Percentiles rank a stretch among this genome's conserved stretches.
Conservation (phyloP, 345 rosid genomes). For the Nephelium lappaceum region DNA sequence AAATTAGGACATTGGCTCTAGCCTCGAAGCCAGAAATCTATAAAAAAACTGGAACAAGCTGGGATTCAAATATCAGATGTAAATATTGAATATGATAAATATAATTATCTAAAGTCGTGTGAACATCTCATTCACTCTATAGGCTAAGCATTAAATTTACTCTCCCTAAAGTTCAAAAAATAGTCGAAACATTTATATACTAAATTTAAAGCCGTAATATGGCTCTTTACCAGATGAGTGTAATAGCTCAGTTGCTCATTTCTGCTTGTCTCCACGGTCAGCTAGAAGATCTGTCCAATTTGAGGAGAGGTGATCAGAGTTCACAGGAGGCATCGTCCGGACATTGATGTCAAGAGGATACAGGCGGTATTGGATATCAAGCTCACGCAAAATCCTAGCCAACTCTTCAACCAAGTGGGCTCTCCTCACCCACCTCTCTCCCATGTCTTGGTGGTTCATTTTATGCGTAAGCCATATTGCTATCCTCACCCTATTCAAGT, state of each 20-base stretch:
- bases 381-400: conserved; percentile 63
- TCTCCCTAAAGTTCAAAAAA: not conserved
- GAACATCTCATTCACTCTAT: not conserved
- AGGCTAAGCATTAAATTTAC: not conserved
- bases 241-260: not conserved
- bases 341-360: conserved; percentile 67
- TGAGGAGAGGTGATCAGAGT: conserved; percentile 38
- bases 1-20: too few relatives aligned
- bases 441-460: conserved; percentile 87
- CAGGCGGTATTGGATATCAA: conserved; percentile 70
- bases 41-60: not conserved
- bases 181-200: too few relatives aligned
- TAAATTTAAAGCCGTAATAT: not conserved
- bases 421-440: conserved; percentile 65
- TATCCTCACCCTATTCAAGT: conserved; percentile 55
- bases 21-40: too few relatives aligned
- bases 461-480: conserved; percentile 72
- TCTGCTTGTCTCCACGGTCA: not conserved
- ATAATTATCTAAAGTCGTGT: not conserved
- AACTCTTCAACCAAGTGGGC: conserved; percentile 69
- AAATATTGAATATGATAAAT: not conserved
- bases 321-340: conserved; percentile 46
- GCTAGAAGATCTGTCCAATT: conserved; percentile 32
- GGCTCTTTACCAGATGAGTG: not conserved
- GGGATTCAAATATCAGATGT: not conserved